Base-by-base conservation (phyloP, 163 green algal species). In the Volvox carteri region DNA sequence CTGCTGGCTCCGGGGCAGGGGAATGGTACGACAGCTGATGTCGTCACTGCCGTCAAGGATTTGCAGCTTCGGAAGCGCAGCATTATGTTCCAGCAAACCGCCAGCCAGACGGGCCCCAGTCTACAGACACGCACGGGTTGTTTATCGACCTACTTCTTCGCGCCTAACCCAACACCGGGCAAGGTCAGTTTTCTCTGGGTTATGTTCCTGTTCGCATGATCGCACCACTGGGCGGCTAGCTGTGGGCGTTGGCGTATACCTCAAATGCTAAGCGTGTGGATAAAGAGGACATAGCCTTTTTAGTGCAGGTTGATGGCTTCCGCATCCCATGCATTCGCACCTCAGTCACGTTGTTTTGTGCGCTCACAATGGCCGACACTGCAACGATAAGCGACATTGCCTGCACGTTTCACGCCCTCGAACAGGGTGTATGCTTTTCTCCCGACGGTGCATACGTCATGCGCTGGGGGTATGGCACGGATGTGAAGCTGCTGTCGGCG, bases 391-490 rank as follows among this genome's bases (percentile, higher is more conserved):
- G n/a, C n/a, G n/a, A n/a, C n/a, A n/a, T n/a, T n/a, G n/a, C n/a
- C n/a, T n/a, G n/a, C n/a, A n/a, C n/a, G n/a, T n/a, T n/a, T n/a
- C n/a, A n/a, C n/a, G n/a, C n/a, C n/a, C n/a, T n/a, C n/a, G n/a
- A n/a, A n/a, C 73, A 90, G 78, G 86, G 86, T 4, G 67, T 84
- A 19, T 65, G 78, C 54, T 88, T 91, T 42, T 86, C 73, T 0
- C 86, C 86, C 18, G 76, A 86, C n/a, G 86, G 86, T 2, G 48
- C 75, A 12, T 86, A 73, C 52, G 46, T 91, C 1, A 68, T 87
- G 78, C 86, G 86, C 14, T 91, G 70, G 75, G 86, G 86, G 0
- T 91, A 88, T 54, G 86, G 86, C 19, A 74, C 79, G 21, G 86
- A 91, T 50, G 68, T 91, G 6, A 81, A 83, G 44, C 75, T 91